These are phyloP conservation scores for Scortechinia acanthostroma DNA, from an alignment of 2,329 filamentous ascomycete species.

Conservation along the genomic window DNA sequence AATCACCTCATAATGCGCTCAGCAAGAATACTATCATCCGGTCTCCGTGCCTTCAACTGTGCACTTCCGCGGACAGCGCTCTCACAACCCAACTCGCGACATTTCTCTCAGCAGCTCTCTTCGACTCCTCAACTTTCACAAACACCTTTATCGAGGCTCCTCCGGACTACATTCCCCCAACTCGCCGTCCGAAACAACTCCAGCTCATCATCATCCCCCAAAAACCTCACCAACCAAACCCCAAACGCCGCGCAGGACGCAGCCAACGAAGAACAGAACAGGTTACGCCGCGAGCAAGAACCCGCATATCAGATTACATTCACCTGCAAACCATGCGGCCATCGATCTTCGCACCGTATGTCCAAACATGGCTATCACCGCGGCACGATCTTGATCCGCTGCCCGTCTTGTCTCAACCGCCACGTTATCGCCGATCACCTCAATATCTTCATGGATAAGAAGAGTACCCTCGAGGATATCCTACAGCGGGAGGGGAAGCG, in stretches of 20 bases:
- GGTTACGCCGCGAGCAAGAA: slow-evolving; percentile 21
- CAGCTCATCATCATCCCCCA: not conserved
- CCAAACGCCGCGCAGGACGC: not conserved
- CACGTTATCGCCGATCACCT: slow-evolving; percentile 63
- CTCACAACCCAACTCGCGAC: not conserved
- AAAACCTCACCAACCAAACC: not conserved
- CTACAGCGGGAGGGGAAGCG: not conserved
- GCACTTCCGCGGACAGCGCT: not conserved
- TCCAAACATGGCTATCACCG: slow-evolving; percentile 64
- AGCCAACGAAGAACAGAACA: not conserved
- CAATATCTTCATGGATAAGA: slow-evolving; percentile 27
- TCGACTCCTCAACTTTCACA: not conserved
- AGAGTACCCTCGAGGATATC: not conserved
- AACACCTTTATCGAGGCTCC: not conserved
- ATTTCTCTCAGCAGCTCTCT: not conserved
- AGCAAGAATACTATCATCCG: too few species aligned
- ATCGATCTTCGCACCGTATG: slow-evolving; percentile 53
- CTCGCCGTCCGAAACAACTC: not conserved
- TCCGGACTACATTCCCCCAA: not conserved
- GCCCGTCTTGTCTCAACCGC: slow-evolving; percentile 52
- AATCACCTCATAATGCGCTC: too few species aligned
- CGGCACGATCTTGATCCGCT: slow-evolving; percentile 56
- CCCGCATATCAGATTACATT: slow-evolving; percentile 59
- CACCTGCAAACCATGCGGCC: slow-evolving; percentile 57
- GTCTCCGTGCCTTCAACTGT: not conserved